Evolutionary conservation across 106 monocot genomes (phyloP), one percentile per base, ranked within the genome.

Genomic region (Alisma plantagoaquatica): DNA sequence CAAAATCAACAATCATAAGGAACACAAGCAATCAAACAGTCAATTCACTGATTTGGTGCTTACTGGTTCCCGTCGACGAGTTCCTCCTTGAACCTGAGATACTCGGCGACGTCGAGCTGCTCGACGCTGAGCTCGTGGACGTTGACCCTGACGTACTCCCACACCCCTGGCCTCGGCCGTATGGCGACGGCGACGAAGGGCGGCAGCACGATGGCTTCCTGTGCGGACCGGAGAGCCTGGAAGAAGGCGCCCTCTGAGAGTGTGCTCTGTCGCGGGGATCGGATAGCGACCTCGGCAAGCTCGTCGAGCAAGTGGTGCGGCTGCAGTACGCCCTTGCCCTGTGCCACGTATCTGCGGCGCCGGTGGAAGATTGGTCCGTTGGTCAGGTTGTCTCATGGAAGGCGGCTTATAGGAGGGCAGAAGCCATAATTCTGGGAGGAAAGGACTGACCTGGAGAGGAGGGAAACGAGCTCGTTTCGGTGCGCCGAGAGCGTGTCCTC

Each of bases 171-270:
- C 46, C 93, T 57, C n/a, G 93, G 87, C 9, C 87, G 76, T 43
- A 94, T 74, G 4, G 93, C 93, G 16, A 94, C 77, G 51, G 87
- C 93, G 20, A 94, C 93, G 50, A 94, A 87, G 27, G 87, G 93
- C 1, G 93, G 93, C n/a, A 94, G 61, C 55, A 94, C 75, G 7
- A 94, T 81, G 15, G 83, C 93, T 70, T 94, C 93, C 93, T 94
- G 79, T 26, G 93, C 73, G 41, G 77, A 58, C 21, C 66, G 66
- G 41, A 93, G 69, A 57, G 72, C 80, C 27, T 93, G 83, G 46
- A 76, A 77, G 75, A 93, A 87, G 65, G 76, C 60, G 20, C 72
- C 80, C 4, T 93, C 80, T 29, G 70, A 33, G 59, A 93, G 80
- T 26, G 43, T 63, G 12, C 33, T 41, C 20, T 41, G 64, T 24